Evolutionary conservation across 2,329 filamentous ascomycete species (phyloP), one percentile per base, ranked within the genome.

Genomic region (Coniochaeta sp.): DNA sequence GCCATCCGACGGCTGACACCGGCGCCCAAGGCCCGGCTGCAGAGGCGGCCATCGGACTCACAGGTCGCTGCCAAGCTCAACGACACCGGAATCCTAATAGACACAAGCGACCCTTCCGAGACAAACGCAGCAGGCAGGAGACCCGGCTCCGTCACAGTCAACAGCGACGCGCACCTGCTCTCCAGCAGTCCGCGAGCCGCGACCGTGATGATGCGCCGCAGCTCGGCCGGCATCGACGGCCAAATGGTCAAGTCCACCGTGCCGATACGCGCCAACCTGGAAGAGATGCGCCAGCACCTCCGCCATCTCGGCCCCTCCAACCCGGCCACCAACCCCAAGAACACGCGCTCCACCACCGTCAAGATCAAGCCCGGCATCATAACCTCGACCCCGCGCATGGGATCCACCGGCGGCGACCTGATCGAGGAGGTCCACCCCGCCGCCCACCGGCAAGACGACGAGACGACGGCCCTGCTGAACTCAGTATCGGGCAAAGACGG

Each of bases 1-100:
- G 95, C 95, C 24, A 97, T 99, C 66, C 87, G 95, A 61, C 90
- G 95, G 58, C 84, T 96, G 68, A 85, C 89, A 22, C 92, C 92
- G 1, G 92, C 93, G 1, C 93, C 93, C 1, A 89, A 91, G 69
- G 86, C 86, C 52, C 85, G 89, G 60, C 82, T 78, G 33, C 72
- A 74, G 43, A 71, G 75, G 64, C 70, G 68, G 61, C 73, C 70
- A 24, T 81, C 67, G 60, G 70, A 71, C 58, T 66, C 69, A 26
- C 62, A 64, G 11, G 57, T 33, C 55, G 64, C 34, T 16, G n/a
- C n/a, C n/a, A 58, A 34, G 34, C 7, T 16, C 26, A 43, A 67
- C 19, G 64, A 66, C 17, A 65, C 63, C 34, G 73, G 67, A 34
- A 66, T 70, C 31, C 67, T 64, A 14, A 67, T 63, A 17, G 64